Evolutionary conservation across 2,329 filamentous ascomycete genomes (phyloP), one percentile per base, ranked within the genome.

Genomic region (Cladobotryum protrusum): DNA sequence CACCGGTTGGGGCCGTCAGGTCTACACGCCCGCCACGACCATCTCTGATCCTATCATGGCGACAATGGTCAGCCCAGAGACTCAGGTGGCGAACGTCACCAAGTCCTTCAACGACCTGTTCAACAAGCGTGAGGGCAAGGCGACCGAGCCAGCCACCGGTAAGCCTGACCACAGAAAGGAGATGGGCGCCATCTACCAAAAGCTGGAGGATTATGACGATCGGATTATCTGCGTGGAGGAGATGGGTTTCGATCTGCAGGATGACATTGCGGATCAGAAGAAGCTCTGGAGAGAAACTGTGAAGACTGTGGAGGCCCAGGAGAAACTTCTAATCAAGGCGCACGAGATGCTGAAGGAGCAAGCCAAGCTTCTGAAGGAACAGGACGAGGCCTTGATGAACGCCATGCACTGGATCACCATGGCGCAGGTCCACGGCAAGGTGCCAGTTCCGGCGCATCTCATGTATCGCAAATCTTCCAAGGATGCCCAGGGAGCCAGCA

Each of bases 331-430:
- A 32, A 20, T 32, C 13, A 24, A 32, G 37, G 17, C 19, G 15
- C 37, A 24, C 4, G 36, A 45, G 46, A 39, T 34, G 13, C 7
- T 52, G 43, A 43, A n/a, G 33, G 9, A 32, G 24, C 35, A 37
- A 13, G 17, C 14, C 35, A 47, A 47, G 45, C 36, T 40, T 8
- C 20, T 48, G 19, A 29, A 8, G 13, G 40, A 41, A 20, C 50
- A 43, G 15, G 34, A 46, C 41, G 17, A 24, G 17, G 36, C 42
- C 12, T 11, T 52, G 41, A 36, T 48, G 36, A 42, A 37, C 33
- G 37, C 36, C 32, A 52, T 52, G 50, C 50, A 48, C 33, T 52
- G 50, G 50, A 48, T 52, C 36, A 48, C 40, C 11, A 48, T 48
- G 50, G 50, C 37, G 11, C 50, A 52, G 35, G 35, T 48, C n/a